phyloP scores from a whole-genome alignment of 2,329 filamentous ascomycete genomes.

The Penicillium verrucosum region DNA sequence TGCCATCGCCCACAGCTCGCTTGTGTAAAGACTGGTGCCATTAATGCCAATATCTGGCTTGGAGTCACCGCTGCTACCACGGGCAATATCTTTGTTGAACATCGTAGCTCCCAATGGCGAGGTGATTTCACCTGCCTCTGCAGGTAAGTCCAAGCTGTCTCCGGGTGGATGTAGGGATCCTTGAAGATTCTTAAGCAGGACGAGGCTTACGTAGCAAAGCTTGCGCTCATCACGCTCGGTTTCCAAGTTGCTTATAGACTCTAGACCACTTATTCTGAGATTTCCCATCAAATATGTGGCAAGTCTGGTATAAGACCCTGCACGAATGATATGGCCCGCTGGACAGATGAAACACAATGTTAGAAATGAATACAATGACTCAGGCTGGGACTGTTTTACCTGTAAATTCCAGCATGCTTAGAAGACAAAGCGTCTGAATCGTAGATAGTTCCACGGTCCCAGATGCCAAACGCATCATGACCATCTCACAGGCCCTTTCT shows the following conservation, averaged over 20 bases:
- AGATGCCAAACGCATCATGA: constrained; percentile 28
- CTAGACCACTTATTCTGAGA: constrained; percentile 11
- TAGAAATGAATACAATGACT: neutral
- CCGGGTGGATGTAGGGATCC: constrained; percentile 19
- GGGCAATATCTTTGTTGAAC: neutral
- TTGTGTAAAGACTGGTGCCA: constrained; percentile 41
- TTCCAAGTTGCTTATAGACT: constrained; percentile 17
- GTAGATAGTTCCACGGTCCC: constrained; percentile 35
- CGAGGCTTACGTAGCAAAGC: constrained; percentile 34
- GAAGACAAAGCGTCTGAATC: constrained; percentile 32
- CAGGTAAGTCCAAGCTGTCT: constrained; percentile 9
- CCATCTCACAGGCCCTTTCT: constrained; percentile 19
- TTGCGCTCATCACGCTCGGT: constrained; percentile 22
- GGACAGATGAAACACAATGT: neutral
- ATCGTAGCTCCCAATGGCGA: constrained; percentile 4
- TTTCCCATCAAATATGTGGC: constrained; percentile 20
- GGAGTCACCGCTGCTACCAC: neutral
- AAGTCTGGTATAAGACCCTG: constrained; percentile 19
- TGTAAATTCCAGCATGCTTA: constrained; percentile 33
- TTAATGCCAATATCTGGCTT: constrained; percentile 36
- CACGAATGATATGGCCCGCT: constrained; percentile 21
- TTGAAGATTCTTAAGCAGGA: constrained; percentile 38
- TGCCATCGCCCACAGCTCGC: constrained; percentile 47
- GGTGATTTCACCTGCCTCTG: neutral
- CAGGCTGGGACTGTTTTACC: constrained; percentile 10